Conservation (phyloP, 371 early-diverging fungal genomes). For the Mortierella sp. region DNA sequence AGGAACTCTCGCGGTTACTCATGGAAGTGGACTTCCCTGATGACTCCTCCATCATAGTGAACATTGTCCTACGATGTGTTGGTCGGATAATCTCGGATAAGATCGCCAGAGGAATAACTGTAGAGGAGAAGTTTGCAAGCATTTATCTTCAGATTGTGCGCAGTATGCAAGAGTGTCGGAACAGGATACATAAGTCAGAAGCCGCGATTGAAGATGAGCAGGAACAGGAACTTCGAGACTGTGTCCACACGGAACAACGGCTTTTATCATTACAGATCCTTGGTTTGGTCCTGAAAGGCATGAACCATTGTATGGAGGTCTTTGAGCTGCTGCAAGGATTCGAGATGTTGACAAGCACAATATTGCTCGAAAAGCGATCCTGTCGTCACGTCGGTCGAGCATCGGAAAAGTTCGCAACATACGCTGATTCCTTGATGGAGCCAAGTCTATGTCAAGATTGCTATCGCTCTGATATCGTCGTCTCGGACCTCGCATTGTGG, state of each 20-base stretch:
- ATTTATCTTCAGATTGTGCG: slow-evolving; percentile 55
- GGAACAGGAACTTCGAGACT: slow-evolving; percentile 46
- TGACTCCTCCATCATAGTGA: slow-evolving; percentile 43
- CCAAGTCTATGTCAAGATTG: slow-evolving; percentile 46
- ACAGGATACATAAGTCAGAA: background rate
- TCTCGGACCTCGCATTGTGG: slow-evolving; percentile 56
- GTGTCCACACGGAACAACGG: slow-evolving; percentile 54
- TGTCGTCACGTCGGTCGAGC: slow-evolving; percentile 21
- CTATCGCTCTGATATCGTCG: slow-evolving; percentile 49
- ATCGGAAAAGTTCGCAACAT: slow-evolving; percentile 12
- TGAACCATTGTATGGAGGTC: slow-evolving; percentile 38
- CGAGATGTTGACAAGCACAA: slow-evolving; percentile 49
- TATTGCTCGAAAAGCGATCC: slow-evolving; percentile 40
- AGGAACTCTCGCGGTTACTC: slow-evolving; percentile 55
- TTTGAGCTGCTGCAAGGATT: slow-evolving; percentile 57
- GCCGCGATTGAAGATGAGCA: slow-evolving; percentile 13
- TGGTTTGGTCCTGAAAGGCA: slow-evolving; percentile 51
- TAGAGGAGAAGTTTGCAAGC: slow-evolving; percentile 53
- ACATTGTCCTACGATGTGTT: slow-evolving; percentile 52
- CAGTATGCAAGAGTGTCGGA: slow-evolving; percentile 33
- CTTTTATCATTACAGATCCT: slow-evolving; percentile 47
- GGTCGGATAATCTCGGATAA: slow-evolving; percentile 48
- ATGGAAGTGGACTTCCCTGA: slow-evolving; percentile 53
- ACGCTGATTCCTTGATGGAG: slow-evolving; percentile 37
- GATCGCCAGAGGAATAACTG: slow-evolving; percentile 38